Conservation (phyloP, 345 rosid genomes). For the Streptanthus diversifolius region DNA sequence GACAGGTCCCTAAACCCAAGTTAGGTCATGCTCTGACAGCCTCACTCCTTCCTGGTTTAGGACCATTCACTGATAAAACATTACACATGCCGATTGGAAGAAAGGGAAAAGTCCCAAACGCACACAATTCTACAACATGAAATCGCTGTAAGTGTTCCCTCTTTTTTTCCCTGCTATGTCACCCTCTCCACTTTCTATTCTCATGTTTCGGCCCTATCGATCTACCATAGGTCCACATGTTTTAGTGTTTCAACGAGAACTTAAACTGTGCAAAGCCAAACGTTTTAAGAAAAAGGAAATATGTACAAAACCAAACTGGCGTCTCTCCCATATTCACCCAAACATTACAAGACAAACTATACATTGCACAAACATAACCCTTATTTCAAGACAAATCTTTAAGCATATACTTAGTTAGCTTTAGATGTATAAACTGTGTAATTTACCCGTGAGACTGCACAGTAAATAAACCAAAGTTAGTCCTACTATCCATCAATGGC, state of each 20-base stretch:
- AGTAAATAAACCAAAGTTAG: conserved; percentile 3
- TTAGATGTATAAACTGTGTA: not conserved
- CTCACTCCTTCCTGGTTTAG: conserved; percentile 71
- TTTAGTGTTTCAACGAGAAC: conserved; percentile 1
- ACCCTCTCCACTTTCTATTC: not conserved
- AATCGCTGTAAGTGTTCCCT: conserved; percentile 5
- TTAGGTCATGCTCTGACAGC: conserved; percentile 93
- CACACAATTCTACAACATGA: not conserved
- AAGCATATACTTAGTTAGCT: conserved; percentile 4
- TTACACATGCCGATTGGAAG: not conserved
- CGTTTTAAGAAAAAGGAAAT: not conserved
- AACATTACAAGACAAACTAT: conserved; percentile 17
- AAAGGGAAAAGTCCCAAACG: not conserved
- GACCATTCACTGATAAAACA: conserved; percentile 30
- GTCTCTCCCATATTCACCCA: conserved; percentile 6
- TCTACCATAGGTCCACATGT: not conserved
- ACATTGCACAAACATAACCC: not conserved
- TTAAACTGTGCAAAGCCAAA: conserved; percentile 5
- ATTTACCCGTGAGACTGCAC: conserved; percentile 4
- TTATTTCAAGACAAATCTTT: not conserved
- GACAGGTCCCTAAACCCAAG: conserved; percentile 43
- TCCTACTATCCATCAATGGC: conserved; percentile 7
- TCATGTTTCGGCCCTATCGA: not conserved
- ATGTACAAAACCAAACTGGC: not conserved
- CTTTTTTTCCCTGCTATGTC: not conserved